Percentiles rank a stretch among this genome's conserved stretches.
Conservation (phyloP, 1,284 basidiomycete genomes). For the Ustilago hordei region DNA sequence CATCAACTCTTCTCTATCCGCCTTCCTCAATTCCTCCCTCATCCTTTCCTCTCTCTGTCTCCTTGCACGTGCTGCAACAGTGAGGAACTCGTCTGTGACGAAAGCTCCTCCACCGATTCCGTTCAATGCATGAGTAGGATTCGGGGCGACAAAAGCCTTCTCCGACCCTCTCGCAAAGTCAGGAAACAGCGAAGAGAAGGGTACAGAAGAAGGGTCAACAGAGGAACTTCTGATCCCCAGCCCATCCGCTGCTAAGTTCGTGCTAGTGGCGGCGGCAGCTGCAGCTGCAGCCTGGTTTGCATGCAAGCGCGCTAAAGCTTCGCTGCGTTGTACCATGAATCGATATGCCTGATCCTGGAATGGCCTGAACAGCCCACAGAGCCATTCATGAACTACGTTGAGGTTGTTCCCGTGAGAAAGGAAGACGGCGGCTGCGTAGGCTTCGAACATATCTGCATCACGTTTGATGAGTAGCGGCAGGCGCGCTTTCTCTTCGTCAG, state of each 20-base stretch:
- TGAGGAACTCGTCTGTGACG: constrained; percentile 50
- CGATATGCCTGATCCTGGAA: constrained; percentile 54
- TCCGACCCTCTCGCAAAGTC: constrained; percentile 20
- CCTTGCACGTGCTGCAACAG: constrained; percentile 39
- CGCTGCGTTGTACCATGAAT: constrained; percentile 49
- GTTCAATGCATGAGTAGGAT: constrained; percentile 20
- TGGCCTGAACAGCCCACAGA: constrained; percentile 39
- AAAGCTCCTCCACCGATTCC: constrained; percentile 18
- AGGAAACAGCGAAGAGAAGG: constrained; percentile 33
- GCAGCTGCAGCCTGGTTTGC: constrained; percentile 22
- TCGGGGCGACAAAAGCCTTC: background rate
- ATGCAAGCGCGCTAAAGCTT: constrained; percentile 31
- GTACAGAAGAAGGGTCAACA: constrained; percentile 25
- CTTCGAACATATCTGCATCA: constrained; percentile 55
- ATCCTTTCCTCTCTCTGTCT: constrained; percentile 36
- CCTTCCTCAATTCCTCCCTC: constrained; percentile 27
- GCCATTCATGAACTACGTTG: constrained; percentile 47
- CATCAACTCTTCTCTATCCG: constrained; percentile 44
- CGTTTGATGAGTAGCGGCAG: constrained; percentile 42
- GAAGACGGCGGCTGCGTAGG: constrained; percentile 49
- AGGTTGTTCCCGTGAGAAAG: constrained; percentile 42
- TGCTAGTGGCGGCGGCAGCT: constrained; percentile 10
- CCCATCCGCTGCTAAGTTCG: constrained; percentile 27
- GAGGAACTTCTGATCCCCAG: constrained; percentile 26
- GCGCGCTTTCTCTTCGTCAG: constrained; percentile 24